phyloP scores from a whole-genome alignment of 1,284 basidiomycete genomes.

The Salmacisia buchloeana region DNA sequence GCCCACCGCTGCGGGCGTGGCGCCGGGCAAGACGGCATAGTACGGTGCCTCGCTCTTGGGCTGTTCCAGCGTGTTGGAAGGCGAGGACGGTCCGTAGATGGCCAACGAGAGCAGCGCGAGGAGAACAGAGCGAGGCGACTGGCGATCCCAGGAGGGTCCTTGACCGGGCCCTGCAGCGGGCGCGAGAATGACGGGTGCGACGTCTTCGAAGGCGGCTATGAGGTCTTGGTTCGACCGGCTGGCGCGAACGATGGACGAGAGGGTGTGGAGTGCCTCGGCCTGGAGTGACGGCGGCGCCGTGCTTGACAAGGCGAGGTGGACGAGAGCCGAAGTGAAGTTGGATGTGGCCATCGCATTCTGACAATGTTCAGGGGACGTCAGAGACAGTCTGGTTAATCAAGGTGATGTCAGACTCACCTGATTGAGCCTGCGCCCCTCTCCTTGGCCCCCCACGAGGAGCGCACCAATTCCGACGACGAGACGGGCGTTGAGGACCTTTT shows the following conservation, averaged over 20 bases:
- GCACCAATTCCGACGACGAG: constrained; percentile 74
- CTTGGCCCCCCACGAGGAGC: constrained; percentile 55
- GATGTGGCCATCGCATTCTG: constrained; percentile 56
- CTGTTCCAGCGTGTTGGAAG: background rate
- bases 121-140: constrained; percentile 24
- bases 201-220: constrained; percentile 39
- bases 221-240: constrained; percentile 55
- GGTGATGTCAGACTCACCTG: constrained; percentile 14
- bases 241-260: constrained; percentile 50
- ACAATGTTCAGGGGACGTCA: constrained; percentile 48
- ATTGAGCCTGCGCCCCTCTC: constrained; percentile 56
- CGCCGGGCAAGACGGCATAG: background rate
- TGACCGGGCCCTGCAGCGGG: background rate
- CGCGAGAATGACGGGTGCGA: constrained; percentile 32
- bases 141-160: constrained; percentile 17
- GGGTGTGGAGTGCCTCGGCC: constrained; percentile 63
- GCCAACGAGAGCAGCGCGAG: constrained; percentile 30
- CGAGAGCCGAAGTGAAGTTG: constrained; percentile 72
- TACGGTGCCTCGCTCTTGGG: constrained; percentile 6
- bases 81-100: constrained; percentile 20
- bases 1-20: background rate
- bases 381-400: background rate
- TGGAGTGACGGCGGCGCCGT: constrained; percentile 84
- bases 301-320: constrained; percentile 82
- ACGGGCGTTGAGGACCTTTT: constrained; percentile 73